Conservation (phyloP, 768 basidiomycete species). For the Boletellus emodensis region DNA sequence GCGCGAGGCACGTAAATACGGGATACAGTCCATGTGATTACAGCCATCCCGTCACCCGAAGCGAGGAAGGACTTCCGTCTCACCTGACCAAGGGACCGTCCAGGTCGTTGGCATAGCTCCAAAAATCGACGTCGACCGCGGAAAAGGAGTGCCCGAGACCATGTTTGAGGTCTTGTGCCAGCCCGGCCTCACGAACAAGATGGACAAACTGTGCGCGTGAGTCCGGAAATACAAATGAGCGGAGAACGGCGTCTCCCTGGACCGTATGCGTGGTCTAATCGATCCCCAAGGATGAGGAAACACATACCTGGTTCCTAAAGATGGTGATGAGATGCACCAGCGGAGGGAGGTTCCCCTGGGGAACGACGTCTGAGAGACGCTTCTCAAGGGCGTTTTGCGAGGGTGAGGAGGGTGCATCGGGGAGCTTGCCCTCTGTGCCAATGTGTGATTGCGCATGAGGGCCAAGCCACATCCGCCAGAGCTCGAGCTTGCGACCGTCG, state of each 20-base stretch:
- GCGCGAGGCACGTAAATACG: not conserved
- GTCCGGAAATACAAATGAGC: slow-evolving; percentile 67
- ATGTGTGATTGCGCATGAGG: slow-evolving; percentile 25
- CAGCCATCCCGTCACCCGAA: not conserved
- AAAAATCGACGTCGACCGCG: slow-evolving; percentile 55
- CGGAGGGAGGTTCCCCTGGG: slow-evolving; percentile 21
- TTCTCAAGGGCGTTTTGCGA: slow-evolving; percentile 4
- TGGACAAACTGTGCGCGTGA: slow-evolving; percentile 66
- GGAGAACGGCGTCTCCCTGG: slow-evolving; percentile 56
- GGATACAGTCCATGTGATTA: not conserved
- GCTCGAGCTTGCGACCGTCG: slow-evolving; percentile 72
- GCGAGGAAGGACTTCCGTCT: not conserved
- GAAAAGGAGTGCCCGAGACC: slow-evolving; percentile 27
- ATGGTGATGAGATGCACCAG: slow-evolving; percentile 47
- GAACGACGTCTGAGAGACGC: slow-evolving; percentile 9
- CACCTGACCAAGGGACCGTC: not conserved
- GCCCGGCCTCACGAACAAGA: slow-evolving; percentile 45
- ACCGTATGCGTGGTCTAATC: slow-evolving; percentile 7
- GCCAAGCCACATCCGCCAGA: slow-evolving; percentile 72
- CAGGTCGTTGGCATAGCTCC: slow-evolving; percentile 50
- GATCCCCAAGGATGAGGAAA: not conserved
- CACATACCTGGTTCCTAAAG: slow-evolving; percentile 57
- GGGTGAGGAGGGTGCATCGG: slow-evolving; percentile 27
- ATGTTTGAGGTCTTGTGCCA: slow-evolving; percentile 32
- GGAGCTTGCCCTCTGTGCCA: slow-evolving; percentile 42